Conservation (phyloP, 2,329 filamentous ascomycete species). For the Ophiostoma himal-ulmi region DNA sequence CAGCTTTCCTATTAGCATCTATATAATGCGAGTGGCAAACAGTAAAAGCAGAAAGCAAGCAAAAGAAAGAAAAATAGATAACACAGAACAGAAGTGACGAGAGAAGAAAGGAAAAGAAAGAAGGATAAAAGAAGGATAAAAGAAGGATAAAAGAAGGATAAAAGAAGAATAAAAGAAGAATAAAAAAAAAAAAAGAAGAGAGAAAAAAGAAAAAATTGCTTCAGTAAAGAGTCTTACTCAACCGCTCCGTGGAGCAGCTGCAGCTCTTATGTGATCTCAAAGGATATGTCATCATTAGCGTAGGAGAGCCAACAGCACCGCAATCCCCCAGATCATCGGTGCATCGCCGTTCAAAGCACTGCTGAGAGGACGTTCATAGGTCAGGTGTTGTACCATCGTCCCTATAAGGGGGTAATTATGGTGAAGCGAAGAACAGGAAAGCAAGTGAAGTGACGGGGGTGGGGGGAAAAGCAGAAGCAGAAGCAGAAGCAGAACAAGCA, state of each 20-base stretch:
- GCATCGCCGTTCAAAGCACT: background rate
- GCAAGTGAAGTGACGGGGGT: background rate
- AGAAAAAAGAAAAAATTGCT: background rate
- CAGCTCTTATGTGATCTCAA: background rate
- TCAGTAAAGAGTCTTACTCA: background rate
- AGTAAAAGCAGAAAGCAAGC: background rate
- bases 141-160: background rate
- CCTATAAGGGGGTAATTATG: too few relatives aligned
- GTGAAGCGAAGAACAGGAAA: background rate
- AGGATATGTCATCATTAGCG: constrained; percentile 2
- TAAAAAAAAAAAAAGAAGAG: too few relatives aligned
- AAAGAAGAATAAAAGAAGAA: background rate
- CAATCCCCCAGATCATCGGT: background rate
- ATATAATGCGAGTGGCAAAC: background rate
- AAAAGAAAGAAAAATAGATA: background rate
- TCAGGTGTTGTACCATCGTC: background rate
- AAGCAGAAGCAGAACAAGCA: background rate
- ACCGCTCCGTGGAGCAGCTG: background rate
- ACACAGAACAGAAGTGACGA: background rate
- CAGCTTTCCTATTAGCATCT: background rate
- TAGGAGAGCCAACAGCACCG: background rate
- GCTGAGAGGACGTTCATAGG: background rate
- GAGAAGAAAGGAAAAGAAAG: background rate
- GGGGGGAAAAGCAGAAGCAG: background rate
- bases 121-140: background rate